Evolutionary conservation across 306 rosid genomes (phyloP).

Genomic region (Luffa aegyptiaca): DNA sequence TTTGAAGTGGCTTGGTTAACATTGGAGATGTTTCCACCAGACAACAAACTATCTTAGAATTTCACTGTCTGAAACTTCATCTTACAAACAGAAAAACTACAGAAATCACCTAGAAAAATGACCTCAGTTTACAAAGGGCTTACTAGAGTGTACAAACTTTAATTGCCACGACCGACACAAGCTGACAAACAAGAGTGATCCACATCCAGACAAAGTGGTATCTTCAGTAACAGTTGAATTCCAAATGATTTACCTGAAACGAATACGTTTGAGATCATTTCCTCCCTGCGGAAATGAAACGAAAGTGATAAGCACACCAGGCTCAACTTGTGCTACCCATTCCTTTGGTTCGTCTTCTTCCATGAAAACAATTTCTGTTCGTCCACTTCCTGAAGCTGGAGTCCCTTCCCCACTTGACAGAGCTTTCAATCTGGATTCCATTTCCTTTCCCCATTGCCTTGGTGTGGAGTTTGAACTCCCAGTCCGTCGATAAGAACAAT

Average conservation of each 20-base stretch:
- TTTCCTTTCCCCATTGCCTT: conserved; percentile 77
- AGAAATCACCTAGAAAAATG: neutral
- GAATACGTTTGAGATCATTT: conserved; percentile 86
- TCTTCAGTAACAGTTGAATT: conserved; percentile 14
- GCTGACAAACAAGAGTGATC: conserved; percentile 37
- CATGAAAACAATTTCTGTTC: conserved; percentile 47
- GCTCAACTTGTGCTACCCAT: conserved; percentile 97
- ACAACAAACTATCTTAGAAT: neutral
- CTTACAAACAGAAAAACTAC: neutral
- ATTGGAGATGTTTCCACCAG: neutral
- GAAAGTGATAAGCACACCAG: conserved; percentile 95
- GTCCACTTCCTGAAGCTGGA: conserved; percentile 60
- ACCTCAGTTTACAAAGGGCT: conserved; percentile 36
- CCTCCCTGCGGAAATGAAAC: conserved; percentile 91
- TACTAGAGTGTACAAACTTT: conserved; percentile 8
- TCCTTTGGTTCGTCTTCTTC: conserved; percentile 95
- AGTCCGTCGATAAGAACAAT: conserved; percentile 54
- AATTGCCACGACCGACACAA: conserved; percentile 20
- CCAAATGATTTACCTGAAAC: conserved; percentile 59
- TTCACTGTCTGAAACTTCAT: neutral
- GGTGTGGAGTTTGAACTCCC: conserved; percentile 89
- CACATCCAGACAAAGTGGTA: conserved; percentile 22
- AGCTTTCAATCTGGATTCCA: conserved; percentile 69
- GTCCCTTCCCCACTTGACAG: conserved; percentile 91
- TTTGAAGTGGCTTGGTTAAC: neutral